Conservation (phyloP, 257 asterid species). For the Ehretia macrophylla region DNA sequence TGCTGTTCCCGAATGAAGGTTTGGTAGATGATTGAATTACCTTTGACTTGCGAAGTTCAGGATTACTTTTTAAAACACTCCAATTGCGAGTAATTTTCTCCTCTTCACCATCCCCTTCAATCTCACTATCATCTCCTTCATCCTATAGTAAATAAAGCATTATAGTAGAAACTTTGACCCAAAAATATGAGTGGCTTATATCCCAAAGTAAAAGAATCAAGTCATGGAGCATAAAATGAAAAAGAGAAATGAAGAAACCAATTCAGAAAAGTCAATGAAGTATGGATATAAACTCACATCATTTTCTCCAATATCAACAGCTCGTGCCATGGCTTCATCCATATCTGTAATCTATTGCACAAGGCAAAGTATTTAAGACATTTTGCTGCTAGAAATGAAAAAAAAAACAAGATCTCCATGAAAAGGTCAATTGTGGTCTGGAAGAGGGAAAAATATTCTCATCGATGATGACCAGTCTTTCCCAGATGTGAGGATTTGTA, state of each 20-base stretch:
- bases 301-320: constrained; percentile 94
- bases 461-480: too few species aligned
- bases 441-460: too few species aligned
- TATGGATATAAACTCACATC: constrained; percentile 49
- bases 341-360: constrained; percentile 61
- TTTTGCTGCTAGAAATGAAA: neutral
- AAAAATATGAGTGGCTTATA: neutral
- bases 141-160: constrained; percentile 41
- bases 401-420: too few species aligned
- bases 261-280: constrained; percentile 1
- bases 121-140: constrained; percentile 78
- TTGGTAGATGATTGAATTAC: constrained; percentile 26
- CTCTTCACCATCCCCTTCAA: constrained; percentile 44
- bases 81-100: constrained; percentile 70
- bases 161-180: constrained; percentile 3
- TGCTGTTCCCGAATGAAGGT: neutral
- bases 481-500: too few species aligned
- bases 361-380: constrained; percentile 14
- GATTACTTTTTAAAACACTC: constrained; percentile 71
- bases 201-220: neutral
- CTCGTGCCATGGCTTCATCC: constrained; percentile 92
- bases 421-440: too few species aligned
- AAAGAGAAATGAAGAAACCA: constrained; percentile 2
- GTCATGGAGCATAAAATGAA: neutral
- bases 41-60: constrained; percentile 60